Percentiles rank a stretch among this genome's conserved stretches.
phyloP scores from a whole-genome alignment of 2,329 filamentous ascomycete species.

The Didymella exigua region DNA sequence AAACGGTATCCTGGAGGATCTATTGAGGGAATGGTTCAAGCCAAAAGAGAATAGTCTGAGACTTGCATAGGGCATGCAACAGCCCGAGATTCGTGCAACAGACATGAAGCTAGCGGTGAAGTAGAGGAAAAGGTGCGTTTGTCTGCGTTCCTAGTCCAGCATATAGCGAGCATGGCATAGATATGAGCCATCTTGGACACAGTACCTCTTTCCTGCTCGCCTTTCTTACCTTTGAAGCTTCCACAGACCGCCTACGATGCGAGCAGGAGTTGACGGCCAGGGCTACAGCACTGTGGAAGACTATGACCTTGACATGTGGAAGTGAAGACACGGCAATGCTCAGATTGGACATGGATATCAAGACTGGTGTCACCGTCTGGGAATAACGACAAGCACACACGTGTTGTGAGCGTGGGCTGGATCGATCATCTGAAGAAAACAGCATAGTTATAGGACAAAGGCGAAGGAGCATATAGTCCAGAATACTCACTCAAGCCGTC shows the following conservation, averaged over 20 bases:
- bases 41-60: conserved; percentile 45
- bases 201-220: neutral
- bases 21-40: conserved; percentile 59
- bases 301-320: neutral
- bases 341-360: neutral
- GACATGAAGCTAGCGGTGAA: neutral
- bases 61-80: conserved; percentile 32
- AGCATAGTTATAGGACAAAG: neutral
- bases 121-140: neutral
- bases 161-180: neutral
- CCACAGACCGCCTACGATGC: neutral
- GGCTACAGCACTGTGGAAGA: neutral
- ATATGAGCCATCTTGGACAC: neutral
- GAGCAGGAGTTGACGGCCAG: neutral
- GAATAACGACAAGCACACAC: too few species aligned
- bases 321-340: neutral
- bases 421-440: neutral
- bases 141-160: neutral
- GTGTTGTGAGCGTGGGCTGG: neutral
- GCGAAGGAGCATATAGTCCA: neutral
- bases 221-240: neutral
- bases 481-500: neutral
- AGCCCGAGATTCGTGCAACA: neutral
- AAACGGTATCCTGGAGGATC: conserved; percentile 52
- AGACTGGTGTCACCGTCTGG: neutral